Conservation (phyloP, 768 basidiomycete species). For the Lactarius akahatsu region DNA sequence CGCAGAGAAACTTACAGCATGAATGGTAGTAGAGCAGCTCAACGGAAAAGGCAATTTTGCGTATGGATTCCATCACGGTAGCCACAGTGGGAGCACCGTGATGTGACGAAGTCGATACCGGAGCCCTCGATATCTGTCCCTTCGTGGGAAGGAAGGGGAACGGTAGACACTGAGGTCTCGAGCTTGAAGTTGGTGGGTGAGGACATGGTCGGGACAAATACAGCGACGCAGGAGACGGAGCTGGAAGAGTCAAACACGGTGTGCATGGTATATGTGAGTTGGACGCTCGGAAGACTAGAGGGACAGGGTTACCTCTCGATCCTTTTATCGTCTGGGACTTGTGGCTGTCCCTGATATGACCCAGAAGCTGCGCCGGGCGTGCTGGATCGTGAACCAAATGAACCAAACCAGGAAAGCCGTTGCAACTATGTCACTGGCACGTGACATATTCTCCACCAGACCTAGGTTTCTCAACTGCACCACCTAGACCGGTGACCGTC, state of each 20-base stretch:
- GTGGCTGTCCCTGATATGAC: constrained; percentile 13
- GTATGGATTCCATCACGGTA: constrained; percentile 51
- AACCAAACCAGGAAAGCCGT: no score
- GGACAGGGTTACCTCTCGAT: background rate
- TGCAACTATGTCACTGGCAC: no score
- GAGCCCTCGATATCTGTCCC: constrained; percentile 33
- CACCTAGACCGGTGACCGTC: no score
- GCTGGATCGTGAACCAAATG: no score
- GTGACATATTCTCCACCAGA: no score
- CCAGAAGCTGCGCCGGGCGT: background rate
- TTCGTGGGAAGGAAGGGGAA: constrained; percentile 23
- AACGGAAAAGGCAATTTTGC: constrained; percentile 58
- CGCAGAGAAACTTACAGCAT: background rate
- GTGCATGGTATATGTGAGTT: constrained; percentile 11
- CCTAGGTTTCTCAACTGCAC: no score
- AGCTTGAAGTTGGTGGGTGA: constrained; percentile 29
- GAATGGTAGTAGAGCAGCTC: constrained; percentile 25
- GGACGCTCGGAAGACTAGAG: background rate
- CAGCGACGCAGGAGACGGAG: constrained; percentile 5
- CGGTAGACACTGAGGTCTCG: constrained; percentile 6
- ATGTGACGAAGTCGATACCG: constrained; percentile 49
- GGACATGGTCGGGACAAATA: constrained; percentile 15
- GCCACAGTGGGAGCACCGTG: constrained; percentile 69
- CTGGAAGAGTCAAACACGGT: constrained; percentile 1
- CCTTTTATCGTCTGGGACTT: constrained; percentile 18